These are phyloP conservation scores for Xylaria sp. DNA, from an alignment of 2,329 filamentous ascomycete genomes.

Conservation along the genomic window DNA sequence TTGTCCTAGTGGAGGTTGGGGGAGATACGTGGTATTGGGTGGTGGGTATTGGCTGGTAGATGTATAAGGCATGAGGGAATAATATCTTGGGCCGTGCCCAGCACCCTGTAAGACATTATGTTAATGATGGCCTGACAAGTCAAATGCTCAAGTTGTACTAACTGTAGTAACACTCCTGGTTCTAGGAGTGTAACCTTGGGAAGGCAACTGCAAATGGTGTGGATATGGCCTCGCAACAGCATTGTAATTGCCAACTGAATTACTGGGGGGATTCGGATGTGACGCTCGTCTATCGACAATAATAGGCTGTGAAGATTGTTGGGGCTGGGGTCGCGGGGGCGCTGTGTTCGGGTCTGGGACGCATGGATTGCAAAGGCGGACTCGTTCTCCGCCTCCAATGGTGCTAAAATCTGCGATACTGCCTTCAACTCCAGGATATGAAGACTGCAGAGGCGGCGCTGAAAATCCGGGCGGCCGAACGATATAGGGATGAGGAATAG, in stretches of 20 bases:
- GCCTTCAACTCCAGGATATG: slow-evolving; percentile 48
- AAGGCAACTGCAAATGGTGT: slow-evolving; percentile 39
- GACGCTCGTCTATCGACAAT: slow-evolving; percentile 29
- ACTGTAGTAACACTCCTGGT: slow-evolving; percentile 59
- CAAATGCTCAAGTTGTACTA: slow-evolving; percentile 33
- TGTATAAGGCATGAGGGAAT: slow-evolving; percentile 3
- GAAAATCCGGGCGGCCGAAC: slow-evolving; percentile 70
- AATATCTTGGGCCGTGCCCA: slow-evolving; percentile 31
- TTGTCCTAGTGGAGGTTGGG: neutral
- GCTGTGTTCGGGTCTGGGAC: slow-evolving; percentile 66
- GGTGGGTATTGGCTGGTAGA: neutral
- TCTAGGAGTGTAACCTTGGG: slow-evolving; percentile 35
- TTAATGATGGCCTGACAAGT: slow-evolving; percentile 1
- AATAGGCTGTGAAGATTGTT: slow-evolving; percentile 39
- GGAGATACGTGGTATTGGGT: slow-evolving; percentile 8
- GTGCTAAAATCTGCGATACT: slow-evolving; percentile 51
- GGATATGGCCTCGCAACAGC: slow-evolving; percentile 29
- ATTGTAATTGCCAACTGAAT: slow-evolving; percentile 22
- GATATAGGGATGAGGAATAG: slow-evolving; percentile 91
- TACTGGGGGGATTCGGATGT: slow-evolving; percentile 55
- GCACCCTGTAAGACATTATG: slow-evolving; percentile 31
- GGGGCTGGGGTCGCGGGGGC: slow-evolving; percentile 59
- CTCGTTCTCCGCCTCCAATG: slow-evolving; percentile 60
- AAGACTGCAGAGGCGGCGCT: slow-evolving; percentile 38
- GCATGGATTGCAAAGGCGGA: slow-evolving; percentile 66